These are phyloP conservation scores for Blastobotrys peoriensis DNA, from an alignment of 805 yeast genomes.

Conservation along the genomic window DNA sequence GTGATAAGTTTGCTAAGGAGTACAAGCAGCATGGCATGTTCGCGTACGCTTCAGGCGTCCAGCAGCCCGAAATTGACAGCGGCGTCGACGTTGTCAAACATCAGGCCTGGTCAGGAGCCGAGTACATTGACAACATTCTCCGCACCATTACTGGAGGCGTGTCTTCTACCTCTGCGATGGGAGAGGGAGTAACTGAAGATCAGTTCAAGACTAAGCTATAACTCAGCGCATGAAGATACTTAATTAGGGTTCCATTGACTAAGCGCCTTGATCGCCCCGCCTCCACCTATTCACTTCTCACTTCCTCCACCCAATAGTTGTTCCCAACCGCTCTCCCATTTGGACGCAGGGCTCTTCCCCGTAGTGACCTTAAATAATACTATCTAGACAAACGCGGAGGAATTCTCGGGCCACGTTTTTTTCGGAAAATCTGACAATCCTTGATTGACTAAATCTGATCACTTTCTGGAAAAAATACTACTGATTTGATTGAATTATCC, in stretches of 20 bases:
- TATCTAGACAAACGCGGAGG: too few species aligned
- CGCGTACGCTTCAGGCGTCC: slow-evolving; percentile 87
- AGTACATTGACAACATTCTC: slow-evolving; percentile 84
- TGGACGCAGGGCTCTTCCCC: too few species aligned
- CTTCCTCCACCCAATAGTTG: too few species aligned
- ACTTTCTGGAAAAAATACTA: too few species aligned
- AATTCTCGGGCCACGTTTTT: background rate
- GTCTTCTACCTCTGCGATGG: slow-evolving; percentile 96
- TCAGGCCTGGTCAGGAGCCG: slow-evolving; percentile 99
- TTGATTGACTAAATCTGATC: too few species aligned
- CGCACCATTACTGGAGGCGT: slow-evolving; percentile 93
- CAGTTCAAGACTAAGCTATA: slow-evolving; percentile 57
- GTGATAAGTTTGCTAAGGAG: slow-evolving; percentile 74
- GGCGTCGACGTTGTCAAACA: slow-evolving; percentile 96
- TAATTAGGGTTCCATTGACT: too few species aligned
- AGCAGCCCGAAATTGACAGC: slow-evolving; percentile 76
- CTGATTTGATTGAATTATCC: background rate
- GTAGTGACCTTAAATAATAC: too few species aligned
- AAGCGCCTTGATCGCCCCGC: too few species aligned
- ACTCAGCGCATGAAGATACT: background rate
- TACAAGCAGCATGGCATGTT: slow-evolving; percentile 84
- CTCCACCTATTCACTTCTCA: too few species aligned
- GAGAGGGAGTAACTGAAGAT: slow-evolving; percentile 95
- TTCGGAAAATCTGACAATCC: background rate
- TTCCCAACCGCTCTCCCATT: too few species aligned